These are phyloP conservation scores for Mortierella sp. DNA, from an alignment of 371 early-diverging fungal species.

Conservation along the genomic window DNA sequence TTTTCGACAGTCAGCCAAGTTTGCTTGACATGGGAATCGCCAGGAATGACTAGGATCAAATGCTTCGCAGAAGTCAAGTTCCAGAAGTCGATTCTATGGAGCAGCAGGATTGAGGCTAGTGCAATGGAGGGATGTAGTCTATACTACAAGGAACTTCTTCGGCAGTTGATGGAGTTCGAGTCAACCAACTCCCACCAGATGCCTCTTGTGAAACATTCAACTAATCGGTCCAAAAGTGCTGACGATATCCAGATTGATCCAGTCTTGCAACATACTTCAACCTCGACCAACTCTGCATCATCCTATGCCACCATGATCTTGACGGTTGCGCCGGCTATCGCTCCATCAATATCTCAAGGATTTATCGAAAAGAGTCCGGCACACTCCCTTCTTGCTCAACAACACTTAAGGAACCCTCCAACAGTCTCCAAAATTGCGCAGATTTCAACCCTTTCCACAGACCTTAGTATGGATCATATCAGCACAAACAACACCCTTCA, in stretches of 20 bases:
- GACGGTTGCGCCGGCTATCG: not conserved
- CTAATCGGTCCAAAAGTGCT: not conserved
- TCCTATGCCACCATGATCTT: not conserved
- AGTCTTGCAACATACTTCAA: not conserved
- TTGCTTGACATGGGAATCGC: constrained; percentile 26
- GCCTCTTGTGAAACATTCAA: not conserved
- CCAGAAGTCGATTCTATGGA: constrained; percentile 29
- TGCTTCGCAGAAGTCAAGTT: constrained; percentile 31
- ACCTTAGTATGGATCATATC: not conserved
- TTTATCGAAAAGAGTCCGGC: constrained; percentile 14
- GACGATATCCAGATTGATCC: not conserved
- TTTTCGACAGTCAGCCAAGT: constrained; percentile 26
- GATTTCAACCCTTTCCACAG: not conserved
- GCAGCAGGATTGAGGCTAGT: constrained; percentile 21
- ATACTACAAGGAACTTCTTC: constrained; percentile 27
- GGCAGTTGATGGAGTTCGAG: constrained; percentile 17
- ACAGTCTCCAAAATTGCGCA: not conserved
- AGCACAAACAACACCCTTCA: not conserved
- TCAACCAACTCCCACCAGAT: not conserved
- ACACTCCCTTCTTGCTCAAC: constrained; percentile 21
- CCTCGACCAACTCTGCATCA: not conserved
- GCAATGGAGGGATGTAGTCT: constrained; percentile 20
- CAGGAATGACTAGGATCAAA: constrained; percentile 29
- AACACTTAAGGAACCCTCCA: constrained; percentile 8
- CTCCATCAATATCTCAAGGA: not conserved